A percentile compares a stretch with the other conserved stretches of the same genome.
phyloP scores from a whole-genome alignment of 2,329 filamentous ascomycete species.

The Aschersonia sp. region DNA sequence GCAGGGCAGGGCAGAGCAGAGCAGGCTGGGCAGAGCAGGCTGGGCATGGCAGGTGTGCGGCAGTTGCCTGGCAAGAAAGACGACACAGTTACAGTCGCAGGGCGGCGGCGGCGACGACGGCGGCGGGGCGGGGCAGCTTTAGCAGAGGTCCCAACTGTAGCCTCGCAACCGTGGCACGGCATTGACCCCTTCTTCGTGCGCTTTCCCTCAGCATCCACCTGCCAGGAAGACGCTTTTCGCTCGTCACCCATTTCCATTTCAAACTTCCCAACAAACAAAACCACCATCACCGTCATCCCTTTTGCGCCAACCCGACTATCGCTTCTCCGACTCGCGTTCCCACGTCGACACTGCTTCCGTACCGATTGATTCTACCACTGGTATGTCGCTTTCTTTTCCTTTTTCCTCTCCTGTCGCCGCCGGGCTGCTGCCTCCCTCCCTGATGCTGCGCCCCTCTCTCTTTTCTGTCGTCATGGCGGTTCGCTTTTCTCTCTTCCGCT shows the following conservation, averaged over 20 bases:
- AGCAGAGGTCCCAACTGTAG: too few species aligned
- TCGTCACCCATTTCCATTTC: slow-evolving; percentile 16
- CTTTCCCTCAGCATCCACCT: not conserved
- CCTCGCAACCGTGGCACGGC: too few species aligned
- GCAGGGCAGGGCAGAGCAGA: not conserved
- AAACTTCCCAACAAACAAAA: slow-evolving; percentile 12
- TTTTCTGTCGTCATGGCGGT: slow-evolving; percentile 24
- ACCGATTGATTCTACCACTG: slow-evolving; percentile 1
- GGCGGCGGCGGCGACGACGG: not conserved
- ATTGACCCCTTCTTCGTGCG: not conserved
- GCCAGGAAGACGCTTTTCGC: slow-evolving; percentile 12
- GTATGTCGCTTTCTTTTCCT: slow-evolving; percentile 4
- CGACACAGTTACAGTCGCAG: not conserved
- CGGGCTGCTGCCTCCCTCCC: slow-evolving; percentile 2
- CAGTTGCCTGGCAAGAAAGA: not conserved
- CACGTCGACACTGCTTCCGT: not conserved
- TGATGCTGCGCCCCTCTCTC: slow-evolving; percentile 1
- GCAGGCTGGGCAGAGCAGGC: not conserved
- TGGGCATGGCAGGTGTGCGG: too few species aligned
- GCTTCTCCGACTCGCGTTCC: slow-evolving; percentile 5
- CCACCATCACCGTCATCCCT: slow-evolving; percentile 1
- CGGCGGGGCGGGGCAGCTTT: not conserved
- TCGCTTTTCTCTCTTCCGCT: not conserved
- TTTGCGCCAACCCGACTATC: slow-evolving; percentile 7
- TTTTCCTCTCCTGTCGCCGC: slow-evolving; percentile 3